Percentiles rank a stretch among this genome's conserved stretches.
These are phyloP conservation scores for Niebla homalea DNA, from an alignment of 495 filamentous ascomycete species.

Conservation along the genomic window DNA sequence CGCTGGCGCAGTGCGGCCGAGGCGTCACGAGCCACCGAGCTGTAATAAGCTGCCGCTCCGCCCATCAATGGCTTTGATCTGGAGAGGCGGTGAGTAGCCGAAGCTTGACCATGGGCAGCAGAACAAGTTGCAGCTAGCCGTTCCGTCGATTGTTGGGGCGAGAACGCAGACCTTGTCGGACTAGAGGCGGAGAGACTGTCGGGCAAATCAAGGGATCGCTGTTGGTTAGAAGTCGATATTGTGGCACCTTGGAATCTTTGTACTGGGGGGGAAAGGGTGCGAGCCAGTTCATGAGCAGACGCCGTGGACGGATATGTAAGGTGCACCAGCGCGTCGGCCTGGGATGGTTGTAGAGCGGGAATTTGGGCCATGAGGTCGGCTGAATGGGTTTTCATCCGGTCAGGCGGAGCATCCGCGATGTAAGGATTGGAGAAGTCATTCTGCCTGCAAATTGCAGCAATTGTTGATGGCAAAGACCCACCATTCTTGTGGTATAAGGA, in stretches of 20 bases:
- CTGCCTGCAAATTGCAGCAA: slow-evolving; percentile 31
- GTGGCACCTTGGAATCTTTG: slow-evolving; percentile 17
- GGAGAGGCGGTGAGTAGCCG: slow-evolving; percentile 45
- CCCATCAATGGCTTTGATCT: slow-evolving; percentile 54
- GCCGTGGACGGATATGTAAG: slow-evolving; percentile 43
- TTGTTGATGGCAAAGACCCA: slow-evolving; percentile 42
- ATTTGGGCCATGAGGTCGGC: slow-evolving; percentile 43
- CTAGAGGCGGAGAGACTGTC: too few relatives aligned
- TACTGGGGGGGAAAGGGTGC: slow-evolving; percentile 20
- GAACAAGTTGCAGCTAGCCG: slow-evolving; percentile 28
- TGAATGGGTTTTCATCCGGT: slow-evolving; percentile 31
- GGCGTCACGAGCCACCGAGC: slow-evolving; percentile 39
- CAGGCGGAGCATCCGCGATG: slow-evolving; percentile 1
- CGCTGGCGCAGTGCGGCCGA: slow-evolving; percentile 24
- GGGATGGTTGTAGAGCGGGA: slow-evolving; percentile 29
- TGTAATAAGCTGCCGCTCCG: slow-evolving; percentile 54
- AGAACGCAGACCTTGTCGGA: too few relatives aligned
- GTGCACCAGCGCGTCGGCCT: slow-evolving; percentile 36
- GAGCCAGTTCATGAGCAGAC: slow-evolving; percentile 46
- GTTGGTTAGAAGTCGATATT: slow-evolving; percentile 14
- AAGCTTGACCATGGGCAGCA: slow-evolving; percentile 45
- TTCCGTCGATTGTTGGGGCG: neutral
- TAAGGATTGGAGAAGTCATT: slow-evolving; percentile 4
- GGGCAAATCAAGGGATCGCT: too few relatives aligned
- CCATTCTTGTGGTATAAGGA: slow-evolving; percentile 51